Evolutionary conservation across 2,329 filamentous ascomycete species (phyloP).

Genomic region (Pleurostoma richardsiae): DNA sequence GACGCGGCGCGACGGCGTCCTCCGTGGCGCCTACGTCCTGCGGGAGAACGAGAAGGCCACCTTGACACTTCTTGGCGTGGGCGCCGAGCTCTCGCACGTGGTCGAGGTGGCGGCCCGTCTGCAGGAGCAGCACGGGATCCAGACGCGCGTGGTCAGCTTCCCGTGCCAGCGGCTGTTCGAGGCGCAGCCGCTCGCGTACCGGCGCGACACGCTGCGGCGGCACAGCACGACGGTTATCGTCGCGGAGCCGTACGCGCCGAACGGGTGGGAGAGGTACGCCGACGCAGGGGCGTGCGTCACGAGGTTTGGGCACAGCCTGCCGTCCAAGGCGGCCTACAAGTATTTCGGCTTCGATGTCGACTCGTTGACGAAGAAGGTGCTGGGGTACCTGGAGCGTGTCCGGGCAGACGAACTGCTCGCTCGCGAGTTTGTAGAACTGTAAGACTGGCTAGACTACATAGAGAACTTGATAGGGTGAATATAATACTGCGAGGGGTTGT

Average conservation of each 20-base stretch:
- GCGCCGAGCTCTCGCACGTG: slow-evolving; percentile 32
- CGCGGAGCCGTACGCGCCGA: slow-evolving; percentile 45
- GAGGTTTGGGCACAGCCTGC: slow-evolving; percentile 44
- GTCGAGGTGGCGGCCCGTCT: slow-evolving; percentile 33
- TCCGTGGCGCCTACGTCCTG: slow-evolving; percentile 34
- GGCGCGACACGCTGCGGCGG: slow-evolving; percentile 30
- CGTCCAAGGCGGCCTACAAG: slow-evolving; percentile 43
- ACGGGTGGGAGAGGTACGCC: slow-evolving; percentile 52
- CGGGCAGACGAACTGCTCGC: slow-evolving; percentile 1
- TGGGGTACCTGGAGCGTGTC: slow-evolving; percentile 7
- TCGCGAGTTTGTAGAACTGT: slow-evolving; percentile 2
- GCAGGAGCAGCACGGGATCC: slow-evolving; percentile 18
- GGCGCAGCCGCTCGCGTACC: slow-evolving; percentile 23
- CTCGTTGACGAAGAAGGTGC: slow-evolving; percentile 25
- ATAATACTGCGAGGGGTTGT: too few relatives aligned
- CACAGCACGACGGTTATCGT: slow-evolving; percentile 34
- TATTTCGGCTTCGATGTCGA: slow-evolving; percentile 45
- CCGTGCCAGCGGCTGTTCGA: slow-evolving; percentile 30
- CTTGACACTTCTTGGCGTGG: slow-evolving; percentile 31
- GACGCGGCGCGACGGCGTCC: slow-evolving; percentile 26
- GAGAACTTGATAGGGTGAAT: too few relatives aligned
- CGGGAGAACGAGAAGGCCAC: slow-evolving; percentile 22
- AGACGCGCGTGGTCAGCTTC: slow-evolving; percentile 27
- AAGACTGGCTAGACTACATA: background rate
- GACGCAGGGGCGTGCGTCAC: slow-evolving; percentile 43